Percentiles rank a stretch among this genome's conserved stretches.
Conservation (phyloP, 2,329 filamentous ascomycete genomes). For the Colletotrichum sp. region DNA sequence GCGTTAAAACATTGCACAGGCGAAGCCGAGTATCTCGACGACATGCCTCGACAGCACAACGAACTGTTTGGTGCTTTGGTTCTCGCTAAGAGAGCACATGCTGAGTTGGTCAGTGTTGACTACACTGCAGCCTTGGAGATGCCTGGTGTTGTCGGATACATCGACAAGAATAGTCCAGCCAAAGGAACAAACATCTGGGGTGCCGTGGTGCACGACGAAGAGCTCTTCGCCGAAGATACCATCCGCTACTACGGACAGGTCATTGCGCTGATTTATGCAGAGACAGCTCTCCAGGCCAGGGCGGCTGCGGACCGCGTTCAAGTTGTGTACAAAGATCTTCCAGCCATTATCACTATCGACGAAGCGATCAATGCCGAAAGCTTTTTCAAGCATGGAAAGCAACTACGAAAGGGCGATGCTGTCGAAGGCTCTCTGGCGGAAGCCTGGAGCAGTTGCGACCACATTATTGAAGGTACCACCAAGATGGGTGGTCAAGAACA, state of each 20-base stretch:
- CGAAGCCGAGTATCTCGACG: background rate
- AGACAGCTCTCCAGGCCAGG: background rate
- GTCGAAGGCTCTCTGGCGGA: background rate
- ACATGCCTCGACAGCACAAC: background rate
- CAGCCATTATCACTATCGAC: background rate
- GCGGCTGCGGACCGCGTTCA: background rate
- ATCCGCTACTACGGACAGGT: background rate
- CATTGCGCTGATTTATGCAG: background rate
- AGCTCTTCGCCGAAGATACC: background rate
- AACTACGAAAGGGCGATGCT: background rate
- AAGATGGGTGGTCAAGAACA: background rate
- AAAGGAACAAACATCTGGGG: background rate
- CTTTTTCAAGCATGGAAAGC: background rate
- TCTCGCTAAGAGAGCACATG: background rate
- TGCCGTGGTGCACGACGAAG: background rate
- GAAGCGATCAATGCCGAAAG: background rate
- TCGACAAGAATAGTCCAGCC: background rate
- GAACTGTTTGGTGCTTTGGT: background rate
- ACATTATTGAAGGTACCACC: background rate
- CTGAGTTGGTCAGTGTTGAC: background rate
- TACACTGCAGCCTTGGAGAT: background rate
- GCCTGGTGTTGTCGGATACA: background rate
- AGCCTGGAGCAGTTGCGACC: background rate
- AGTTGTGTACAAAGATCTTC: background rate
- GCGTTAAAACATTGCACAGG: background rate